Base-by-base conservation (phyloP, 1,139 yeast species). In the Kodamaea sp. region DNA sequence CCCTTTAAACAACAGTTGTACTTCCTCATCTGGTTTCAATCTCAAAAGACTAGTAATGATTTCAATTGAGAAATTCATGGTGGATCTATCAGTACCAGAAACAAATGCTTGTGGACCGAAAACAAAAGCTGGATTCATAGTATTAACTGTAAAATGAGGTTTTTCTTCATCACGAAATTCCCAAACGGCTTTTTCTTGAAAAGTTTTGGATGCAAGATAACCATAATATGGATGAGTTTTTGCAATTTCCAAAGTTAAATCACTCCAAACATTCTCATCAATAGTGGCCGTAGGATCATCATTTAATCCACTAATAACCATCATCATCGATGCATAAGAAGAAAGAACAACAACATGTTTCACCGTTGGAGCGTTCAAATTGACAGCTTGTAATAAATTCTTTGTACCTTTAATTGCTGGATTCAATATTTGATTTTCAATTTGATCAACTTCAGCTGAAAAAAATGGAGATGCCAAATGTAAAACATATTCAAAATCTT, bases 321-420 rank as follows among this genome's bases (percentile, higher is more conserved):
- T 3, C 33, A 12, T 20, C 42, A 68, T 65, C 1, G 83, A 70
- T 7, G 80, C 81, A 50, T 62, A 70, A 1, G 83, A 75, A 0
- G 84, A 77, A 1, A 84, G 79, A 24, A 77, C 58, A 25, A 78
- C 79, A 29, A 79, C 73, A 15, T 67, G 63, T 37, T 64, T 69
- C 33, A 79, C 74, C 33, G 70, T 69, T 10, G 75, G 73, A 5
- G 74, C 81, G 46, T 58, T 54, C 23, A 60, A 51, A 46, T 63
- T 57, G 32, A 72, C 64, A 1, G 68, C 62, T 24, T 46, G 46
- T 43, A 66, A 46, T 1, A 62, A 55, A 8, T 54, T 50, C 24
- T 40, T 45, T 15, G 67, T 63, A 12, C 71, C 72, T n/a, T 56
- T 48, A 9, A 62, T 40, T 2, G 72, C 72, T 2, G 73, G 70